A percentile compares a stretch with the other conserved stretches of the same genome.
Conservation (phyloP, 306 rosid species). For the Ceratonia siliqua region DNA sequence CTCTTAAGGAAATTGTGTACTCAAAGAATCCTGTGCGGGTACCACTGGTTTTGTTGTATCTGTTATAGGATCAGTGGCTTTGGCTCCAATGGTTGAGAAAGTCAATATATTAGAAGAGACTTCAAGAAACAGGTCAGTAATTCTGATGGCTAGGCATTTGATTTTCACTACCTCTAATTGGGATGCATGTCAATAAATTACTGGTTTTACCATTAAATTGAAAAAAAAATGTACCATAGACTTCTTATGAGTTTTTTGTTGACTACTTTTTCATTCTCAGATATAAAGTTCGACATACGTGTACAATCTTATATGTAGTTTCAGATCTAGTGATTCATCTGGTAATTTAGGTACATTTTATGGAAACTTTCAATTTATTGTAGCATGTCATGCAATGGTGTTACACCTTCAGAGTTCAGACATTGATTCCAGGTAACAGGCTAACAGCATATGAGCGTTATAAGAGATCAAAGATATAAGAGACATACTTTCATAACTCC, state of each 20-base stretch:
- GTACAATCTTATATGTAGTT: neutral
- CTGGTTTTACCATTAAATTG: neutral
- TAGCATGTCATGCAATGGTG: too few relatives aligned
- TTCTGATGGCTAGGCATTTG: neutral
- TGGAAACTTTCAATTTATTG: too few relatives aligned
- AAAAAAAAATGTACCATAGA: neutral
- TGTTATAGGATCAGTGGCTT: constrained; percentile 60
- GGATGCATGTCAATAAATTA: neutral
- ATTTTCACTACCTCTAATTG: neutral
- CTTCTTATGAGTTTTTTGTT: neutral
- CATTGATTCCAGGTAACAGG: too few relatives aligned
- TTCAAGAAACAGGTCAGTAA: constrained; percentile 44
- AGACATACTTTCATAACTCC: too few relatives aligned
- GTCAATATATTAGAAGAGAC: constrained; percentile 33
- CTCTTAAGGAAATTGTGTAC: constrained; percentile 14
- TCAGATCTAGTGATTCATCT: too few relatives aligned
- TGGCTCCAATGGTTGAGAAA: constrained; percentile 43
- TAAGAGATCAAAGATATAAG: too few relatives aligned
- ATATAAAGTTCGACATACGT: neutral
- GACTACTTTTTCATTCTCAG: neutral
- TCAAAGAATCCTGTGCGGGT: neutral
- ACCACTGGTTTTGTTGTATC: constrained; percentile 19
- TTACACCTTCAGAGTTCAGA: too few relatives aligned
- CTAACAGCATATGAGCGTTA: too few relatives aligned
- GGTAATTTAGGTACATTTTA: too few relatives aligned